phyloP scores from a whole-genome alignment of 257 asterid species.

The Solanum paucissectum region DNA sequence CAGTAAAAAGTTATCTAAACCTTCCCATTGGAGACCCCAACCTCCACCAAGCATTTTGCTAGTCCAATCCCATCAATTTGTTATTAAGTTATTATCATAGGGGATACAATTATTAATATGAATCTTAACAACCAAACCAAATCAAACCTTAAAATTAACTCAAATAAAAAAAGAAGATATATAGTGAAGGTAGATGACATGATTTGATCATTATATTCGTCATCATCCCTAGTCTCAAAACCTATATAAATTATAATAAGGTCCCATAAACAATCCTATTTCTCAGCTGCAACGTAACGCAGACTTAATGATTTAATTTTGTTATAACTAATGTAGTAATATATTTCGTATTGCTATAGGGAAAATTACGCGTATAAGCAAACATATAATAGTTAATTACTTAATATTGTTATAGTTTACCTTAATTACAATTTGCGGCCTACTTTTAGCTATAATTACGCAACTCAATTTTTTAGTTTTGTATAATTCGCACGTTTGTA shows the following conservation, averaged over 20 bases:
- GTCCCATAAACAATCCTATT: not conserved
- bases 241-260: not conserved
- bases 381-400: too few relatives aligned
- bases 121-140: conserved; percentile 6
- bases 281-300: conserved; percentile 4
- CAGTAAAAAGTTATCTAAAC: not conserved
- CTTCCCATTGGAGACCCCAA: not conserved
- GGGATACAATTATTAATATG: not conserved
- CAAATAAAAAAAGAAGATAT: not conserved
- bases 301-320: not conserved
- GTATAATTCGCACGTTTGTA: too few relatives aligned
- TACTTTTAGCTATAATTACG: too few relatives aligned
- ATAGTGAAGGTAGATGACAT: conserved; percentile 5
- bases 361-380: too few relatives aligned
- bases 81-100: not conserved
- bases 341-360: not conserved
- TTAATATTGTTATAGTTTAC: too few relatives aligned
- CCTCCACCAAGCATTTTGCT: not conserved
- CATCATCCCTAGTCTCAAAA: not conserved
- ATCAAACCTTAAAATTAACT: not conserved
- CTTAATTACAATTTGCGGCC: too few relatives aligned
- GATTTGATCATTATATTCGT: conserved; percentile 6
- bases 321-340: not conserved
- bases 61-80: not conserved
- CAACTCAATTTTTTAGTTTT: too few relatives aligned